phyloP scores from a whole-genome alignment of 495 filamentous ascomycete species.

The Podospora anserina region DNA sequence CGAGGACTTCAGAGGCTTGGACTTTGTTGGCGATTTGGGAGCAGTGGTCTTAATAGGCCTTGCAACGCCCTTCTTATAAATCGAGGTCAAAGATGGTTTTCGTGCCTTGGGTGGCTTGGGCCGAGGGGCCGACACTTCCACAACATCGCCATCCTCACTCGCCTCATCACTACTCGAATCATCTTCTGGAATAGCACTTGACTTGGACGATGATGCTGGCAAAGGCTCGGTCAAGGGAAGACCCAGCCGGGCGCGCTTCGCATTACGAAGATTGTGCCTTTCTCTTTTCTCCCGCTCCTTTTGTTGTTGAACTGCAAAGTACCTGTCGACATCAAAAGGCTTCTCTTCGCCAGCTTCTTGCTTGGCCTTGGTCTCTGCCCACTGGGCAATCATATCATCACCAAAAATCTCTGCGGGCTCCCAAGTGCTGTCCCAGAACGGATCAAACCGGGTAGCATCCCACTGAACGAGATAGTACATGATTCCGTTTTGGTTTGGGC shows the following conservation, averaged over 20 bases:
- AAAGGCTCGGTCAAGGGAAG: constrained; percentile 28
- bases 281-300: constrained; percentile 31
- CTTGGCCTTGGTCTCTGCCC: constrained; percentile 51
- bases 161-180: constrained; percentile 26
- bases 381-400: constrained; percentile 46
- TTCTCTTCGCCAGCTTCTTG: constrained; percentile 40
- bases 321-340: constrained; percentile 51
- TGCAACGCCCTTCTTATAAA: background rate
- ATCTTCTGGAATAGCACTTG: background rate
- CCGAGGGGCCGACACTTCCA: background rate
- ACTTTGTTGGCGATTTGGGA: background rate
- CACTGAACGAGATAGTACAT: constrained; percentile 63
- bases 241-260: constrained; percentile 42
- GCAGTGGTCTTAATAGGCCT: background rate
- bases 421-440: constrained; percentile 58
- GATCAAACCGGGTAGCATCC: constrained; percentile 50
- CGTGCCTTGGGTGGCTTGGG: background rate
- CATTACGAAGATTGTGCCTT: constrained; percentile 49
- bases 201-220: background rate
- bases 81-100: background rate
- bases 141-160: constrained; percentile 12
- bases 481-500: constrained; percentile 32
- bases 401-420: constrained; percentile 57
- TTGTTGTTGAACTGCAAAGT: constrained; percentile 33
- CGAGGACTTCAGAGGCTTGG: background rate